Percentiles rank a stretch among this genome's conserved stretches.
Conservation (phyloP, 371 early-diverging fungal genomes). For the Vittaforma corneae region DNA sequence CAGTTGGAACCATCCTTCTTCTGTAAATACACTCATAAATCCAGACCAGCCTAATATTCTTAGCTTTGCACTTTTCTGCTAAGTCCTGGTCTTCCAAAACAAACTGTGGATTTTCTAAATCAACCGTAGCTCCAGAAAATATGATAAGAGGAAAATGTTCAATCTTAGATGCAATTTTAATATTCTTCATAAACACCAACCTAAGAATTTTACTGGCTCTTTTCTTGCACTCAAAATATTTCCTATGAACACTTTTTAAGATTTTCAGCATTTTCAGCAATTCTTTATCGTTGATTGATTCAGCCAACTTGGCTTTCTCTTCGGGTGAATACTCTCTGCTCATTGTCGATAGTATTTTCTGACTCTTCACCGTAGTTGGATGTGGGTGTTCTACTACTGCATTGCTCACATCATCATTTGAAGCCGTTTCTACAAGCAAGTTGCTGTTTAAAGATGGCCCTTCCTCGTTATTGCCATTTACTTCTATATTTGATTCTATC, state of each 20-base stretch:
- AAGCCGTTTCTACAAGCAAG: too few species aligned
- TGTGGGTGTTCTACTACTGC: too few species aligned
- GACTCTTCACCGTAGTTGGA: too few species aligned
- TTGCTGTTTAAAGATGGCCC: too few species aligned
- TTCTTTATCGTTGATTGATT: slow-evolving; percentile 10
- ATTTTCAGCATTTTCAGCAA: background rate
- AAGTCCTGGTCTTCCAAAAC: background rate
- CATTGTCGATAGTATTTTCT: too few species aligned
- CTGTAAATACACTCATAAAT: slow-evolving; percentile 2
- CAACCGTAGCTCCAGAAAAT: background rate
- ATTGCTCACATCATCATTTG: too few species aligned
- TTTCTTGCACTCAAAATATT: slow-evolving; percentile 18
- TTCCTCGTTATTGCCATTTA: too few species aligned
- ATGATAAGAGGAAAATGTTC: background rate
- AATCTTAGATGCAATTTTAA: background rate
- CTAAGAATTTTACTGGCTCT: slow-evolving; percentile 18
- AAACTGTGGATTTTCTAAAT: background rate
- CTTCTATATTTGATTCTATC: background rate
- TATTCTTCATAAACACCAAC: background rate
- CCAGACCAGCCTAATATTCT: background rate
- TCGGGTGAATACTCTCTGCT: too few species aligned
- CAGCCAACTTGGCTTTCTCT: too few species aligned
- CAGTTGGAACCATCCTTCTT: background rate
- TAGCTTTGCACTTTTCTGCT: background rate
- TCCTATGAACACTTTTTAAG: slow-evolving; percentile 11